Evolutionary conservation across 169 alveolate genomes (phyloP).

Genomic region (Babesia bovis): DNA sequence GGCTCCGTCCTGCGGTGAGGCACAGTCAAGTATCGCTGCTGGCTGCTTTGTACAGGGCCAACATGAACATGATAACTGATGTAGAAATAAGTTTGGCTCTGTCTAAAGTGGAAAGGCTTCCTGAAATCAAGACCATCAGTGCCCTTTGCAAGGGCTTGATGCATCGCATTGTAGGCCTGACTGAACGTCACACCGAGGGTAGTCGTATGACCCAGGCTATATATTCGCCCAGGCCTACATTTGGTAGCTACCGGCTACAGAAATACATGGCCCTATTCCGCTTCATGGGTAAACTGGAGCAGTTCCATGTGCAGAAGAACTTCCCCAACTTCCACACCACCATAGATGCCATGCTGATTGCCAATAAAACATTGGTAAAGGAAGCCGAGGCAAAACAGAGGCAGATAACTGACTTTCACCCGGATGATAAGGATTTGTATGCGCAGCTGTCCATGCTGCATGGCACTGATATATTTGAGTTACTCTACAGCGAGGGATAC

Average conservation of each 20-base stretch:
- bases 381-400: not conserved
- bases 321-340: conserved; percentile 2
- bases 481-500: conserved; percentile 11
- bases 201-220: not conserved
- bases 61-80: conserved; percentile 3
- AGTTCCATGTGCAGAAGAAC: not conserved
- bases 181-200: not conserved
- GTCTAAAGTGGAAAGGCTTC: not conserved
- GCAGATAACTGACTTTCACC: conserved; percentile 2
- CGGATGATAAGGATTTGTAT: not conserved
- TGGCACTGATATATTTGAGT: conserved; percentile 26
- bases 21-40: conserved; percentile 15
- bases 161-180: not conserved
- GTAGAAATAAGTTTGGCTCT: not conserved
- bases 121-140: not conserved
- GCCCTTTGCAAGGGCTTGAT: conserved; percentile 6
- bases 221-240: conserved; percentile 2
- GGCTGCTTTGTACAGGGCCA: conserved; percentile 23
- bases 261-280: conserved; percentile 10
- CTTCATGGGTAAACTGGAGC: conserved; percentile 19
- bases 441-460: conserved; percentile 9
- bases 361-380: conserved; percentile 1
- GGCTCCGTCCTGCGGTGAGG: not conserved
- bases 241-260: conserved; percentile 10
- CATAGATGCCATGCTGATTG: conserved; percentile 29